phyloP scores from a whole-genome alignment of 2,329 filamentous ascomycete genomes.

The Berkeleyomyces basicola region DNA sequence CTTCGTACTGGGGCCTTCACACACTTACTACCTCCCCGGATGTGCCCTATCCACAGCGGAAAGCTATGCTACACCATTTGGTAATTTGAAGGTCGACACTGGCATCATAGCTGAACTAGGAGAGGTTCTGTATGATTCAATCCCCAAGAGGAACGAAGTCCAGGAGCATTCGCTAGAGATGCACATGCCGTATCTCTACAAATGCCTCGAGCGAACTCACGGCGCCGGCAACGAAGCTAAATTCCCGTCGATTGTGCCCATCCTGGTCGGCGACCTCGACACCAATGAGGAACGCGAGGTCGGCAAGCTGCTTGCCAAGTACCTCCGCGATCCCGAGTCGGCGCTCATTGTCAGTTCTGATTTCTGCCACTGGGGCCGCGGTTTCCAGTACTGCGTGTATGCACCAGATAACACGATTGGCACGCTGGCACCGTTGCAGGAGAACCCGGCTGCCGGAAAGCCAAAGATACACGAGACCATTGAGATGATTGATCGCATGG shows the following conservation, averaged over 20 bases:
- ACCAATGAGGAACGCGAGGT: slow-evolving; percentile 47
- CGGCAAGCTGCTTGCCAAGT: slow-evolving; percentile 58
- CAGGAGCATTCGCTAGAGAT: slow-evolving; percentile 91
- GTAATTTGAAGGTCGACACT: slow-evolving; percentile 49
- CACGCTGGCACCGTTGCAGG: slow-evolving; percentile 25
- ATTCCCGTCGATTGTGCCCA: slow-evolving; percentile 65
- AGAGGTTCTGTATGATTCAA: slow-evolving; percentile 28
- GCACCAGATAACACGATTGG: slow-evolving; percentile 26
- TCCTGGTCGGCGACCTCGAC: slow-evolving; percentile 66
- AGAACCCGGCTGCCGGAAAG: slow-evolving; percentile 14
- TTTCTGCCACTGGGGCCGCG: slow-evolving; percentile 87
- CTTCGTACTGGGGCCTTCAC: slow-evolving; percentile 84
- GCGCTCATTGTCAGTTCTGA: slow-evolving; percentile 85
- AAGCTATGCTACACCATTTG: slow-evolving; percentile 58
- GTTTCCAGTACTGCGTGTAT: slow-evolving; percentile 77
- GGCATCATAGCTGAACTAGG: slow-evolving; percentile 35
- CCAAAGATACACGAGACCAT: slow-evolving; percentile 72
- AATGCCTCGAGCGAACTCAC: slow-evolving; percentile 42
- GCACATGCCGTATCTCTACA: slow-evolving; percentile 88
- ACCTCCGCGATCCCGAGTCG: slow-evolving; percentile 57
- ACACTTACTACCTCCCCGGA: slow-evolving; percentile 64
- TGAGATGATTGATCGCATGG: slow-evolving; percentile 56
- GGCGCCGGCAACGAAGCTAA: slow-evolving; percentile 25
- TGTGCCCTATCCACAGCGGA: slow-evolving; percentile 61
- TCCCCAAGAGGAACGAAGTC: slow-evolving; percentile 52